Base-by-base conservation (phyloP, 192 early-diverging fungal genomes). In the Backusella tarrabulga region DNA sequence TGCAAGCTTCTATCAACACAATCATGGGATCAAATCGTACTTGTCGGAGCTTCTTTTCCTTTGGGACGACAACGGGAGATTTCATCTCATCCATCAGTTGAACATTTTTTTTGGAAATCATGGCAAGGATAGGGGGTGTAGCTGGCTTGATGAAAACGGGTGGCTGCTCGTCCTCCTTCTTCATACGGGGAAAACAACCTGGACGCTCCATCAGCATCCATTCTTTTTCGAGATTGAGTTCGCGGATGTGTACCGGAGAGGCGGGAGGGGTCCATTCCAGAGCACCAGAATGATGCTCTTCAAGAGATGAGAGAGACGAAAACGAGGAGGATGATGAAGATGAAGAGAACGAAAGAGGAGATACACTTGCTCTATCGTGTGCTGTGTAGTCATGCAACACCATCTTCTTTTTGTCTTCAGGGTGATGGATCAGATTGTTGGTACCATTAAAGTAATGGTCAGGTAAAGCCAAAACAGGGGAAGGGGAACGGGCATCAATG, bases 1-100 rank as follows among this genome's bases (percentile, higher is more conserved):
- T 56, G 38, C 73, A 74, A 36, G 73, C 73, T 38, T 74, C 73
- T 29, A 74, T 63, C n/a, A 74, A 38, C 11, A 74, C 38, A 60
- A 60, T 41, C 56, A 63, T 54, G 35, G 73, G 73, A 34, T 60
- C 54, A 40, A 74, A 74, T 29, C 60, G 73, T 40, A 74, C 73
- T 34, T 72, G 71, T 46, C 71, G n/a, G 40, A 63, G 56, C 21
- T 70, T 70, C 68, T 70, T 70, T 70, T 35, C 35, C 35, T 70
- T 70, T 21, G 34, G 68, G 34, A 23, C 34, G 2, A 68, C 34
- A 68, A 34, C 29, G 29, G 21, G 35, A 26, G 34, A 35, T 70
- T 70, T 70, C 2, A 63, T 63, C 35, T 70, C 38, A 9, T 70
- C 36, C 36, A 70, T 70, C 26, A 29, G 9, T 12, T 63, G 23